These are phyloP conservation scores for Lentinula raphanica DNA, from an alignment of 768 basidiomycete genomes.

Conservation along the genomic window DNA sequence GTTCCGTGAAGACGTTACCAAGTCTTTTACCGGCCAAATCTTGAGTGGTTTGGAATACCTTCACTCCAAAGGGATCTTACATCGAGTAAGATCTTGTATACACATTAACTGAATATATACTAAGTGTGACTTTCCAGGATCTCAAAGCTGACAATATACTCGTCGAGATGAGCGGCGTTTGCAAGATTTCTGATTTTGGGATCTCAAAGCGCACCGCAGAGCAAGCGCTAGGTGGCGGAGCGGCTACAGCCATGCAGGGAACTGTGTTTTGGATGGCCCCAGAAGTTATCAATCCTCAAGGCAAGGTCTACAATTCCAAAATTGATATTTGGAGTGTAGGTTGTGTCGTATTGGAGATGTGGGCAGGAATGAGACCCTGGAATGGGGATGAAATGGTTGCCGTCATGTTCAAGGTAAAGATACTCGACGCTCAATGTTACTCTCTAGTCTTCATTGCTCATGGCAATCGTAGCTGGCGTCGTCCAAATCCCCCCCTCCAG, in stretches of 20 bases:
- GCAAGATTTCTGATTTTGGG: constrained; percentile 98
- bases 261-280: constrained; percentile 99
- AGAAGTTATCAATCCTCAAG: constrained; percentile 83
- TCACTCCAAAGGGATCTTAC: constrained; percentile 86
- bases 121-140: constrained; percentile 47
- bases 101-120: too few relatives aligned
- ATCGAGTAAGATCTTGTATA: constrained; percentile 57
- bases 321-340: constrained; percentile 99
- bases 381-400: constrained; percentile 82
- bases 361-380: constrained; percentile 96
- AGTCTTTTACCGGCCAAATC: constrained; percentile 90
- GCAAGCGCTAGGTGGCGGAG: constrained; percentile 71
- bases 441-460: neutral
- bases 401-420: constrained; percentile 89
- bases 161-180: constrained; percentile 84
- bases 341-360: constrained; percentile 99
- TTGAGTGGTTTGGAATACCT: constrained; percentile 88
- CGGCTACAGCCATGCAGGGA: constrained; percentile 92
- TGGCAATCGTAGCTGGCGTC: constrained; percentile 62
- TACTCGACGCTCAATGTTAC: neutral
- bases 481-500: constrained; percentile 79
- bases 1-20: constrained; percentile 88
- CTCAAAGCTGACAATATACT: constrained; percentile 98
- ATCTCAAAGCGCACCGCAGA: constrained; percentile 96
- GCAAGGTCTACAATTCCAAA: constrained; percentile 92